Evolutionary conservation across 176 grass and related monocot species (phyloP).

Genomic region (Coix lacrymajobi): DNA sequence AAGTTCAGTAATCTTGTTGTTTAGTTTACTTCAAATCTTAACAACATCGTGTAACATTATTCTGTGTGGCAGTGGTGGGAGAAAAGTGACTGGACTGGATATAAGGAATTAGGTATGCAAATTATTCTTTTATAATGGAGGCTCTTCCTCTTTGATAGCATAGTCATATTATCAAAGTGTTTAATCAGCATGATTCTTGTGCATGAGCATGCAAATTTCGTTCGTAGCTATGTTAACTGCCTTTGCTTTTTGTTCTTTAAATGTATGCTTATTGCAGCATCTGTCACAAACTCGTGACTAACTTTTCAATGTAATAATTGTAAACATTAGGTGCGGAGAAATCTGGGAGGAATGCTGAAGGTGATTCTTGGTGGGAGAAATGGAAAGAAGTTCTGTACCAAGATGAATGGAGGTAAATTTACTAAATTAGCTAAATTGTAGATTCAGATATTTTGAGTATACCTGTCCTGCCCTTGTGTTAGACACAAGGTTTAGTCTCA

Average conservation of each 20-base stretch:
- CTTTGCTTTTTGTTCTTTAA: background rate
- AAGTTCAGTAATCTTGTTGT: background rate
- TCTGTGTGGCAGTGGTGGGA: slow-evolving; percentile 92
- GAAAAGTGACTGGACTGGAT: slow-evolving; percentile 97
- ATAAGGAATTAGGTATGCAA: slow-evolving; percentile 88
- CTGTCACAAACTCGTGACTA: background rate
- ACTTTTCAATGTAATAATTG: slow-evolving; percentile 8
- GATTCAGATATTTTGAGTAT: slow-evolving; percentile 7
- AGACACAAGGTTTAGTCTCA: background rate
- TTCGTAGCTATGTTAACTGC: background rate
- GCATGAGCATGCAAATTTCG: background rate
- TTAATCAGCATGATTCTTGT: background rate
- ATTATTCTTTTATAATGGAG: slow-evolving; percentile 19
- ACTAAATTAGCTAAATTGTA: background rate
- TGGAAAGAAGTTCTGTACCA: slow-evolving; percentile 99
- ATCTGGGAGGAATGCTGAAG: slow-evolving; percentile 81
- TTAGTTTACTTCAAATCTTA: slow-evolving; percentile 2
- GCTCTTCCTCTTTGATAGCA: background rate
- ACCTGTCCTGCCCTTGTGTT: background rate
- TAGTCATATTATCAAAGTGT: background rate
- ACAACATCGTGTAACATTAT: slow-evolving; percentile 27
- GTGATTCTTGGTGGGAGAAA: slow-evolving; percentile 94
- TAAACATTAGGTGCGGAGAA: slow-evolving; percentile 70
- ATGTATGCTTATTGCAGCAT: background rate
- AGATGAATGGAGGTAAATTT: slow-evolving; percentile 91